Evolutionary conservation across 2,329 filamentous ascomycete genomes (phyloP), one percentile per base, ranked within the genome.

Genomic region (Zymoseptoria tritici): DNA sequence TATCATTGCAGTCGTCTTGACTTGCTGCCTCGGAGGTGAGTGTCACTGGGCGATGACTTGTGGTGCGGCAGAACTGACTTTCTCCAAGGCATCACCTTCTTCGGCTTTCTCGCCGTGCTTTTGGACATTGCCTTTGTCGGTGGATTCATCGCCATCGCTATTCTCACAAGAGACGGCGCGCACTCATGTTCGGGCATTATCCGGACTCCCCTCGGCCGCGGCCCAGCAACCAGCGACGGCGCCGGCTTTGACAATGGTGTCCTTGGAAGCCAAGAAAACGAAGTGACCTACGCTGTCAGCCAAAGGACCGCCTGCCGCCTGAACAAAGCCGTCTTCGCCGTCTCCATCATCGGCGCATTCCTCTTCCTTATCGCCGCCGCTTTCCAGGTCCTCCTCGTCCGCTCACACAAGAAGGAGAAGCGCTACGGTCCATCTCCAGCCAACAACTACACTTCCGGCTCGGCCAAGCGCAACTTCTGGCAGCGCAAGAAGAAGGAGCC

Each of bases 131-230:
- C 82, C 68, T 96, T 96, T 74, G 77, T 85, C 56, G 90, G 83
- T 49, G 85, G 80, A 60, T 94, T 94, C 79, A 83, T 95, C 70
- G 95, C 91, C 70, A 83, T 97, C 61, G 90, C 91, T 0, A 79
- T 87, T 54, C 80, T 90, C 63, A 92, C 89, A 61, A 83, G 88
- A 46, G 76, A 83, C 58, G 91, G 91, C 46, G 83, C 84, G 0
- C 75, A 81, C 62, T 82, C 76, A 55, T 97, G 92, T 78, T 79
- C 76, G 13, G 84, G 84, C 54, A 76, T 77, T 16, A 80, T 91
- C 60, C 77, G 81, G 54, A 93, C 85, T 16, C 85, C 85, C 6
- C 83, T 93, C 57, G 91, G 91, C 46, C 79, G 72, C 3, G 89
- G 88, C 5, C 75, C 81, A 7, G 78, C 82, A 1, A 72, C 73